These are phyloP conservation scores for Voacanga thouarsii DNA, from an alignment of 257 asterid genomes.

Conservation along the genomic window DNA sequence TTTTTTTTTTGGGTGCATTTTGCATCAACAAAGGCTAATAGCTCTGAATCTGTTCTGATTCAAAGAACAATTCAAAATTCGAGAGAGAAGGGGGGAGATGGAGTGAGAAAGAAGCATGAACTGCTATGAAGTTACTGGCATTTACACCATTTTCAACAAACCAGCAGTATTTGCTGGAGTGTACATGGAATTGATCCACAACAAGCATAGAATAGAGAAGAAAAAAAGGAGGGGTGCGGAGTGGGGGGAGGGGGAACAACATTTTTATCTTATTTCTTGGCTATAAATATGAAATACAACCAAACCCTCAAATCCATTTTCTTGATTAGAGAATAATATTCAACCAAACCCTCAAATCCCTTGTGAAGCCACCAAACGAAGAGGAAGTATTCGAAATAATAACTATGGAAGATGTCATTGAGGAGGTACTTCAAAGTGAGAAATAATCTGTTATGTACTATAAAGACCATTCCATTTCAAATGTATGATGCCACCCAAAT, in stretches of 20 bases:
- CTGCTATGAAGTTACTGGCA: too few relatives aligned
- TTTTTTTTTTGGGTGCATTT: neutral
- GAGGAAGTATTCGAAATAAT: constrained; percentile 35
- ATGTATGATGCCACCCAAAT: too few relatives aligned
- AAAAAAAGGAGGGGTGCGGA: too few relatives aligned
- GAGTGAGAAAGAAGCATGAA: too few relatives aligned
- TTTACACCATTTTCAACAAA: too few relatives aligned
- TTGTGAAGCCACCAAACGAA: constrained; percentile 16
- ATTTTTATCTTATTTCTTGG: too few relatives aligned
- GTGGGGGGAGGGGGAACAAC: too few relatives aligned
- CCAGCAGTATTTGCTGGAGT: too few relatives aligned
- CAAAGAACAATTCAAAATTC: neutral
- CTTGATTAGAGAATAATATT: neutral
- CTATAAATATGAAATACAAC: neutral
- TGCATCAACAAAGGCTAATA: neutral
- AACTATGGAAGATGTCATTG: constrained; percentile 45
- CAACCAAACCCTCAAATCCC: constrained; percentile 23
- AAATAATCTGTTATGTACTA: neutral
- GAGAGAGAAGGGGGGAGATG: too few relatives aligned
- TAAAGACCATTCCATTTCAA: neutral
- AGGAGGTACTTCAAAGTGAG: constrained; percentile 31
- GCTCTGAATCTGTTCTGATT: neutral
- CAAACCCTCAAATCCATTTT: neutral
- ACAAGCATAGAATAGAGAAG: too few relatives aligned
- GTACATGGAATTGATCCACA: too few relatives aligned